phyloP scores from a whole-genome alignment of 106 monocot genomes.

The Xerophyta viscosa region DNA sequence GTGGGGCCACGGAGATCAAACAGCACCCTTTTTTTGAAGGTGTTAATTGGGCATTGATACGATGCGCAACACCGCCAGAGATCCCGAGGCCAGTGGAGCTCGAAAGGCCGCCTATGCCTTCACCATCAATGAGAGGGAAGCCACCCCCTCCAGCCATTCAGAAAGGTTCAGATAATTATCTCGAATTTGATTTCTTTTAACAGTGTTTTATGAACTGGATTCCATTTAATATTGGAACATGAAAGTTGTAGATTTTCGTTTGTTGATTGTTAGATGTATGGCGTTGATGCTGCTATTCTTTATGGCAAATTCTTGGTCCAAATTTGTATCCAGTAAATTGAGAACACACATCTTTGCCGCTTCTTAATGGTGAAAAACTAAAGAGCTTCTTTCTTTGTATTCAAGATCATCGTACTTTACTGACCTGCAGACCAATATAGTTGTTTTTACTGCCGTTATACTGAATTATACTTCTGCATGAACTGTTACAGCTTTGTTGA shows the following conservation, averaged over 20 bases:
- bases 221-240: constrained; percentile 2
- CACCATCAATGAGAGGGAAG: constrained; percentile 4
- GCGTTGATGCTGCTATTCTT: background rate
- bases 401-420: too few relatives aligned
- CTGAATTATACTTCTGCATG: too few relatives aligned
- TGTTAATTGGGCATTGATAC: constrained; percentile 13
- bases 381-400: too few relatives aligned
- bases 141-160: background rate
- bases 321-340: background rate
- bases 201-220: background rate
- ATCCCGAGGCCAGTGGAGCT: constrained; percentile 6
- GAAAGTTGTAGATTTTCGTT: background rate
- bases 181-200: constrained; percentile 14
- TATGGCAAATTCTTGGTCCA: constrained; percentile 1
- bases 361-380: background rate
- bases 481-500: too few relatives aligned
- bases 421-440: too few relatives aligned
- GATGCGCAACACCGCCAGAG: constrained; percentile 9
- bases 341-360: background rate
- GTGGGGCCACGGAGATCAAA: constrained; percentile 10
- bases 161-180: constrained; percentile 14
- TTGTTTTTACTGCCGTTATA: too few relatives aligned
- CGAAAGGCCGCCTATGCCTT: background rate
- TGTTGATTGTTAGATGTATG: constrained; percentile 2
- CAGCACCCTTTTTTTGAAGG: constrained; percentile 13